phyloP scores from a whole-genome alignment of 805 yeast species.

The Helenozyma baotianmanensis region DNA sequence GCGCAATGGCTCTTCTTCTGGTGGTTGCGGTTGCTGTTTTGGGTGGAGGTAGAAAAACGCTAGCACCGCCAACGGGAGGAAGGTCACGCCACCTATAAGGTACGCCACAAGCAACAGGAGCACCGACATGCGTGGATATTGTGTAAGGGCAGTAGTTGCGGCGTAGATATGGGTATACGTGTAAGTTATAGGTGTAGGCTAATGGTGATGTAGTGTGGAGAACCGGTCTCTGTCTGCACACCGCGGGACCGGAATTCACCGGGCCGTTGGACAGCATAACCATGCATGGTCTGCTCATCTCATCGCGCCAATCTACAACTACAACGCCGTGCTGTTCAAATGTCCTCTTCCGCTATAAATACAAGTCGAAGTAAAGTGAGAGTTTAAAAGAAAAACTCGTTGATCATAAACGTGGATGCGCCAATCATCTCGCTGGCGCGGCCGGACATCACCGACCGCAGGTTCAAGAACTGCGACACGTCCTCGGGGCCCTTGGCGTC shows the following conservation, averaged over 20 bases:
- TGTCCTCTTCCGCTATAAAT: too few species aligned
- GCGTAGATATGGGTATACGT: too few species aligned
- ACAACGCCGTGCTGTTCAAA: too few species aligned
- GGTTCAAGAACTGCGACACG: conserved; percentile 30
- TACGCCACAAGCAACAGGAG: conserved; percentile 42
- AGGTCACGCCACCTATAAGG: conserved; percentile 76
- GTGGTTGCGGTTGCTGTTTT: conserved; percentile 18
- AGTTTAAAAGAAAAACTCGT: conserved; percentile 37
- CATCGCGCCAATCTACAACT: too few species aligned
- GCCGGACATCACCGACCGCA: conserved; percentile 33
- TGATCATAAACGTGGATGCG: conserved; percentile 36
- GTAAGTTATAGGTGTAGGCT: too few species aligned
- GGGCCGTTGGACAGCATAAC: too few species aligned
- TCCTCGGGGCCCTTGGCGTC: conserved; percentile 21
- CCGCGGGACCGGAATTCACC: too few species aligned
- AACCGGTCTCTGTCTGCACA: too few species aligned
- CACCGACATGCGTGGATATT: conserved; percentile 6
- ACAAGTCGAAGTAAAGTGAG: too few species aligned
- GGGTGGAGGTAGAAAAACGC: conserved; percentile 39
- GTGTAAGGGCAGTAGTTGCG: too few species aligned
- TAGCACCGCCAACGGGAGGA: conserved; percentile 55
- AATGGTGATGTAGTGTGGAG: too few species aligned
- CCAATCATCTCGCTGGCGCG: conserved; percentile 43
- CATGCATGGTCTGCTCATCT: too few species aligned
- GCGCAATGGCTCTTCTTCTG: conserved; percentile 31